A percentile compares a stretch with the other conserved stretches of the same genome.
Evolutionary conservation across 331 rosid genomes (phyloP).

Genomic region (Quercus lobata): DNA sequence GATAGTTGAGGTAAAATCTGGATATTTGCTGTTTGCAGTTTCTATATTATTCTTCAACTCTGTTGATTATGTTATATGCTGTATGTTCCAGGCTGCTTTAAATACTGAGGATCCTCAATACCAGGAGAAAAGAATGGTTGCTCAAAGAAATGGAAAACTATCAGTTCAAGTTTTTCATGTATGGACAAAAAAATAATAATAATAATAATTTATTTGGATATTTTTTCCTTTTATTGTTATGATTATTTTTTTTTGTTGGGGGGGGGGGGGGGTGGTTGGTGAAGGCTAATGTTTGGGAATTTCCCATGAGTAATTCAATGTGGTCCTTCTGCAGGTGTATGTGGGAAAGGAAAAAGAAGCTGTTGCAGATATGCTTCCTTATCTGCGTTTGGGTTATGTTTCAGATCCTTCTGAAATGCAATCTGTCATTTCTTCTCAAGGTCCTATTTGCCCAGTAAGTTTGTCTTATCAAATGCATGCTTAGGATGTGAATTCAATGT

Average conservation of each 20-base stretch:
- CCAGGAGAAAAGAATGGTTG: conserved; percentile 94
- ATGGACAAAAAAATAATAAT: not conserved
- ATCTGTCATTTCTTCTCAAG: conserved; percentile 92
- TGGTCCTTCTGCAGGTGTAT: conserved; percentile 47
- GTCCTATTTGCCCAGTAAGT: conserved; percentile 96
- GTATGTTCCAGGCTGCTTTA: conserved; percentile 71
- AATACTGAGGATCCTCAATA: conserved; percentile 93
- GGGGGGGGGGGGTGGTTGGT: not conserved
- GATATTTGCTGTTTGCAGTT: conserved; percentile 5
- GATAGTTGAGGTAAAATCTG: conserved; percentile 56
- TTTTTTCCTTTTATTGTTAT: conserved; percentile 10
- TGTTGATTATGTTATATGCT: conserved; percentile 10
- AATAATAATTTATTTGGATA: no score
- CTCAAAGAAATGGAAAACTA: conserved; percentile 84
- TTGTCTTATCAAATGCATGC: conserved; percentile 3
- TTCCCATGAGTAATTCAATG: conserved; percentile 18
- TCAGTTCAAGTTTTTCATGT: conserved; percentile 81
- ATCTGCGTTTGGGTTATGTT: conserved; percentile 90
- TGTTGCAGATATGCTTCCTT: conserved; percentile 81
- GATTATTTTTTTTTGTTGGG: no score
- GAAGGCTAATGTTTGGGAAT: conserved; percentile 5
- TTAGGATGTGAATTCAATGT: not conserved
- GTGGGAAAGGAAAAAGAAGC: conserved; percentile 87
- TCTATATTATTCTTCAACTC: conserved; percentile 16
- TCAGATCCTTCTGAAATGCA: conserved; percentile 96